These are phyloP conservation scores for Rhodomyrtus psidioides DNA, from an alignment of 441 rosid genomes.

Conservation along the genomic window DNA sequence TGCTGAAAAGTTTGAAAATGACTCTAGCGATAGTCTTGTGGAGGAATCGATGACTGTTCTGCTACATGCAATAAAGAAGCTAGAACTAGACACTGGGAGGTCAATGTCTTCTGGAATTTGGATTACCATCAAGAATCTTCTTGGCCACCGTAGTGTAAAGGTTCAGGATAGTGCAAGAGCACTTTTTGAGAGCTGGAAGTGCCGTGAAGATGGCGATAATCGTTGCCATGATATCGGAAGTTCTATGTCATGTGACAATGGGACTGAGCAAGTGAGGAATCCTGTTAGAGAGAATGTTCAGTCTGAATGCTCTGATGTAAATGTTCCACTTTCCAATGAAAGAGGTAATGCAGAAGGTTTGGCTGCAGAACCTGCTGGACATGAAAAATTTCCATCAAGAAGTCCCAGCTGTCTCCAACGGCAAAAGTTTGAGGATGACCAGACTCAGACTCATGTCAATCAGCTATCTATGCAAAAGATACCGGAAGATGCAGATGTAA, in stretches of 20 bases:
- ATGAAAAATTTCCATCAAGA: slow-evolving; percentile 21
- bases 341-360: slow-evolving; percentile 23
- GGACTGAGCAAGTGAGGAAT: slow-evolving; percentile 15
- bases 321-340: slow-evolving; percentile 28
- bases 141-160: slow-evolving; percentile 50
- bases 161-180: slow-evolving; percentile 72
- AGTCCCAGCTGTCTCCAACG: slow-evolving; percentile 27
- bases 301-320: slow-evolving; percentile 25
- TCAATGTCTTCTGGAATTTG: slow-evolving; percentile 80
- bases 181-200: slow-evolving; percentile 60
- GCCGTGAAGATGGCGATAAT: slow-evolving; percentile 20
- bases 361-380: slow-evolving; percentile 26
- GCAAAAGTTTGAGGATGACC: slow-evolving; percentile 28
- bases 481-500: slow-evolving; percentile 16
- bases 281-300: slow-evolving; percentile 17
- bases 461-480: slow-evolving; percentile 9
- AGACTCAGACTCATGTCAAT: slow-evolving; percentile 20
- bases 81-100: slow-evolving; percentile 56
- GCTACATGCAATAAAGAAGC: slow-evolving; percentile 65
- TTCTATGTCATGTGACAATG: slow-evolving; percentile 18
- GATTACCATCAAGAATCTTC: slow-evolving; percentile 58
- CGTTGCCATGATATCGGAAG: slow-evolving; percentile 26
- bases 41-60: slow-evolving; percentile 76
- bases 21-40: slow-evolving; percentile 37
- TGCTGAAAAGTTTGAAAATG: slow-evolving; percentile 40